A percentile compares a stretch with the other conserved stretches of the same genome.
phyloP scores from a whole-genome alignment of 2,329 filamentous ascomycete species.

The Chaetomium olivaceum region DNA sequence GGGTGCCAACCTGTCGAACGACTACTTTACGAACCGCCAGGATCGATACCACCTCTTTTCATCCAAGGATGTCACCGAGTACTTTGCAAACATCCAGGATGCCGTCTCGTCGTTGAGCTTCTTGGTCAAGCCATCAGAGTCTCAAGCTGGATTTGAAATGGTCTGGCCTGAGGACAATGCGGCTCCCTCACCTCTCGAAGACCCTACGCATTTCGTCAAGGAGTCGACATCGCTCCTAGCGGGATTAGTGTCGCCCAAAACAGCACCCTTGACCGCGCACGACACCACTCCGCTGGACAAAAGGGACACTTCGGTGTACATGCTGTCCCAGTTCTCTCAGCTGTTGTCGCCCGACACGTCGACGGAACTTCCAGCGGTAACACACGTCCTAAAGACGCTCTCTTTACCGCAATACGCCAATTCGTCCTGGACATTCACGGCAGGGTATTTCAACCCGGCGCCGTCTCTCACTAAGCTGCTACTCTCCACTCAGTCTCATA shows the following conservation, averaged over 20 bases:
- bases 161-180: constrained; percentile 76
- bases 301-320: constrained; percentile 75
- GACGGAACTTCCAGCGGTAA: constrained; percentile 84
- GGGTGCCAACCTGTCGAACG: constrained; percentile 85
- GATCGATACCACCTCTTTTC: constrained; percentile 92
- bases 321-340: constrained; percentile 84
- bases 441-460: constrained; percentile 97
- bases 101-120: constrained; percentile 82
- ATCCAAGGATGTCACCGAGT: constrained; percentile 75
- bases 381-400: constrained; percentile 69
- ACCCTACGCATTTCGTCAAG: constrained; percentile 68
- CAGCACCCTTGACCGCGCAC: constrained; percentile 25
- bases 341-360: constrained; percentile 77
- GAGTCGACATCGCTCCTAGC: constrained; percentile 67
- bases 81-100: constrained; percentile 76
- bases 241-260: constrained; percentile 62
- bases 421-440: constrained; percentile 92
- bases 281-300: constrained; percentile 30
- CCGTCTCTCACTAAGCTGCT: constrained; percentile 78
- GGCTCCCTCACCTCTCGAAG: constrained; percentile 71
- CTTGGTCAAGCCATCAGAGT: constrained; percentile 63
- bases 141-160: constrained; percentile 59
- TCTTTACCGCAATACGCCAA: constrained; percentile 62
- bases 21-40: constrained; percentile 96
- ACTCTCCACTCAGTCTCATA: constrained; percentile 67